Evolutionary conservation across 2,329 filamentous ascomycete species (phyloP).

Genomic region (Talaromyces amestolkiae): DNA sequence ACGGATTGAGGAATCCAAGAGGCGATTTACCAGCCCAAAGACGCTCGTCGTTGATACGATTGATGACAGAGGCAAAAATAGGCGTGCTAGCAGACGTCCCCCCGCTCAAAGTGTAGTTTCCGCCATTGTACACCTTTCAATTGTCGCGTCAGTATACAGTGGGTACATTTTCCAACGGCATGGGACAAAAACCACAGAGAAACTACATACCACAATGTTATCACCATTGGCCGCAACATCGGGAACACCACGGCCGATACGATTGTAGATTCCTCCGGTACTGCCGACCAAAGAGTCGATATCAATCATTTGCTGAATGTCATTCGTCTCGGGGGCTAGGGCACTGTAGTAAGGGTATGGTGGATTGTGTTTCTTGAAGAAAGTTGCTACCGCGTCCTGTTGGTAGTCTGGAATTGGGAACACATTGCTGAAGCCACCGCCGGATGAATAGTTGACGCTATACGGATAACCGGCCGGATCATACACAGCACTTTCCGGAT

Average conservation of each 20-base stretch:
- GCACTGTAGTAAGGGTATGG: constrained; percentile 19
- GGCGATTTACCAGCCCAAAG: constrained; percentile 18
- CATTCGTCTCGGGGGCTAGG: constrained; percentile 11
- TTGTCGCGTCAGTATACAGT: background rate
- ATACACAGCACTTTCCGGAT: constrained; percentile 15
- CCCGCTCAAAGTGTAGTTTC: constrained; percentile 15
- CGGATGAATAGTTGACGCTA: constrained; percentile 13
- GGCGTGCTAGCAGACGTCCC: constrained; percentile 19
- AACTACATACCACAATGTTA: constrained; percentile 15
- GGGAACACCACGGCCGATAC: constrained; percentile 14
- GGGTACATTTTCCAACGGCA: background rate
- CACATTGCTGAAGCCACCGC: constrained; percentile 18
- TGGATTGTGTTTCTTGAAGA: constrained; percentile 17
- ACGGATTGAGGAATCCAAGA: constrained; percentile 16
- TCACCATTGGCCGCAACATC: constrained; percentile 19
- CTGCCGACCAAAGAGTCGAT: constrained; percentile 12
- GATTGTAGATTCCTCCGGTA: constrained; percentile 15
- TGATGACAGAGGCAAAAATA: constrained; percentile 17
- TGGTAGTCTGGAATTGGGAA: constrained; percentile 16
- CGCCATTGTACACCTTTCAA: constrained; percentile 6
- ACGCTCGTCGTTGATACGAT: constrained; percentile 18
- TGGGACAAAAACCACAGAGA: background rate
- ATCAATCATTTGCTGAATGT: constrained; percentile 18
- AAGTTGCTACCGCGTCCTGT: constrained; percentile 9
- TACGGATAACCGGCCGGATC: constrained; percentile 15